Percentiles rank a stretch among this genome's conserved stretches.
phyloP scores from a whole-genome alignment of 106 monocot species.

The Alisma plantagoaquatica region DNA sequence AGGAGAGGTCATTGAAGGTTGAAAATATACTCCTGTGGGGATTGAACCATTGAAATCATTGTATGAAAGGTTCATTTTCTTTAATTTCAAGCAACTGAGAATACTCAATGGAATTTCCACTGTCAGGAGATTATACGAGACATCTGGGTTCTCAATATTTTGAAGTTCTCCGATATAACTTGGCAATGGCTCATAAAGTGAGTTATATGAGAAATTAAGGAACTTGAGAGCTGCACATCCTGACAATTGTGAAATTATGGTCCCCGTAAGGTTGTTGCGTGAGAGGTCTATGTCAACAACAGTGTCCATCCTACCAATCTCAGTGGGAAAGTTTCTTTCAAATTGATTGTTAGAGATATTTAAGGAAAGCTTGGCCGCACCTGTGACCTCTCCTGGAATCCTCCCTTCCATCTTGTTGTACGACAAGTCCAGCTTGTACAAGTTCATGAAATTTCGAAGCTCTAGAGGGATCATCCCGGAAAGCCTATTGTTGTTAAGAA shows the following conservation, averaged over 20 bases:
- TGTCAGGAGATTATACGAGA: constrained; percentile 38
- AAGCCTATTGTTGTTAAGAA: constrained; percentile 59
- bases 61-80: constrained; percentile 56
- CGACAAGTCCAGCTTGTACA: constrained; percentile 74
- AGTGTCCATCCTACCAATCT: constrained; percentile 73
- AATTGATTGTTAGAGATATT: constrained; percentile 67
- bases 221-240: constrained; percentile 66
- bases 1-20: constrained; percentile 18
- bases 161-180: constrained; percentile 39
- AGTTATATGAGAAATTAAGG: constrained; percentile 69
- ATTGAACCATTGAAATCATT: constrained; percentile 56
- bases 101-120: constrained; percentile 55
- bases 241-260: constrained; percentile 58
- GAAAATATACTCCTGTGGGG: constrained; percentile 25
- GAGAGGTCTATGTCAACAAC: constrained; percentile 63
- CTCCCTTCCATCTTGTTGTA: constrained; percentile 52
- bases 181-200: constrained; percentile 35
- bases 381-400: constrained; percentile 43
- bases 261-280: constrained; percentile 50
- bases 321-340: constrained; percentile 43
- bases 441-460: constrained; percentile 46
- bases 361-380: constrained; percentile 45
- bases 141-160: constrained; percentile 42
- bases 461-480: constrained; percentile 49
- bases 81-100: constrained; percentile 30